Evolutionary conservation across 371 early-diverging fungal genomes (phyloP).

Genomic region (Mucor piriformis): DNA sequence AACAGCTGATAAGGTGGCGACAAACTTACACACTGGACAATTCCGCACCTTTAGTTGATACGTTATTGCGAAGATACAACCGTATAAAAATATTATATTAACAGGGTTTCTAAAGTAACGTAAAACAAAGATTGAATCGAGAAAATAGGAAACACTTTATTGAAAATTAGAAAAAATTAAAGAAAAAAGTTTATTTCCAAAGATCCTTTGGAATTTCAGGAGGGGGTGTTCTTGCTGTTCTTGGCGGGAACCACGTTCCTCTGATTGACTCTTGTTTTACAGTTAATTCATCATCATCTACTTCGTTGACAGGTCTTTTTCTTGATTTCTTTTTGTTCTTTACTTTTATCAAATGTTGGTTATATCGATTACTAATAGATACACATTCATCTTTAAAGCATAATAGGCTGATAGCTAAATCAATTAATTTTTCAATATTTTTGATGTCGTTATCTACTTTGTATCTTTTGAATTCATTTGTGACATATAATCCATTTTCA

Average conservation of each 20-base stretch:
- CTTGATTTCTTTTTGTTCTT: conserved; percentile 10
- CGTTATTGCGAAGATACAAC: no score
- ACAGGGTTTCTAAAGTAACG: no score
- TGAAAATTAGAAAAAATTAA: no score
- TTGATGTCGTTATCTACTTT: neutral
- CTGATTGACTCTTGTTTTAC: conserved; percentile 19
- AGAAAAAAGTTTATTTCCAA: no score
- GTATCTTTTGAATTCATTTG: neutral
- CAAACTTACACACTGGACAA: no score
- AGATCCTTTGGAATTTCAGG: conserved; percentile 6
- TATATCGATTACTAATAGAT: conserved; percentile 3
- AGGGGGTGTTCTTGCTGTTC: conserved; percentile 11
- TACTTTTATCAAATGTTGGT: conserved; percentile 10
- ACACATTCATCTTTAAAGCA: conserved; percentile 21
- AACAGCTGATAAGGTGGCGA: no score
- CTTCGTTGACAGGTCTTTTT: conserved; percentile 5
- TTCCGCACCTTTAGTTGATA: no score
- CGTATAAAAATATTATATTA: no score
- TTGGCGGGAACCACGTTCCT: conserved; percentile 20
- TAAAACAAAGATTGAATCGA: no score
- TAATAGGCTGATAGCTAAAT: conserved; percentile 14
- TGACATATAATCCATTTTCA: neutral
- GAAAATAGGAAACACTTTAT: no score
- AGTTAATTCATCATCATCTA: conserved; percentile 11
- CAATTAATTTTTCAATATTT: conserved; percentile 12